Evolutionary conservation across 495 filamentous ascomycete genomes (phyloP).

Genomic region (Aspergillus diversus): DNA sequence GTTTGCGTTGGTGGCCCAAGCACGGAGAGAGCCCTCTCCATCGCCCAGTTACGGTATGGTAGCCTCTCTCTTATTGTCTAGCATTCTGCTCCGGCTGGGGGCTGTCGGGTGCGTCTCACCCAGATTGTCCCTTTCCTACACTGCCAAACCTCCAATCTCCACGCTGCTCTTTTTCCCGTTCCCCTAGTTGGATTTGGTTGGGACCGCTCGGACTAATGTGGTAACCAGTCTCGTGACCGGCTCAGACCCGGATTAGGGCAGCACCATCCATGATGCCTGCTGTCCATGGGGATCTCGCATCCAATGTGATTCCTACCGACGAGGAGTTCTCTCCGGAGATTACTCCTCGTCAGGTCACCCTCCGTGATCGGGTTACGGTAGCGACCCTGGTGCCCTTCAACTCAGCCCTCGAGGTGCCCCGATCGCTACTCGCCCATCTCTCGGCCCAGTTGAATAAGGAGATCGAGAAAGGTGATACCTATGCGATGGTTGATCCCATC

Average conservation of each 20-base stretch:
- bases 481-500: conserved; percentile 86
- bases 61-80: neutral
- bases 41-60: conserved; percentile 9
- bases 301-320: conserved; percentile 48
- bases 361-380: conserved; percentile 86
- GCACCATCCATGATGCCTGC: conserved; percentile 68
- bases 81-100: neutral
- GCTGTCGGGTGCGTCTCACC: neutral
- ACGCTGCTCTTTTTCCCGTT: no score
- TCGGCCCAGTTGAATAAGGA: conserved; percentile 88
- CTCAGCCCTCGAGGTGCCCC: conserved; percentile 72
- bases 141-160: neutral
- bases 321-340: conserved; percentile 69
- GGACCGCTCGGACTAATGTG: conserved; percentile 36
- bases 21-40: neutral
- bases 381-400: conserved; percentile 90
- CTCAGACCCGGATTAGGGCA: conserved; percentile 28
- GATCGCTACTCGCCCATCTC: conserved; percentile 76
- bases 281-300: conserved; percentile 77
- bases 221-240: conserved; percentile 47
- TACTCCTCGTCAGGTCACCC: conserved; percentile 79
- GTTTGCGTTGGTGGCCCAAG: conserved; percentile 4
- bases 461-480: conserved; percentile 95
- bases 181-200: no score
- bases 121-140: neutral